phyloP scores from a whole-genome alignment of 805 yeast genomes.

The Wickerhamomyces queroliae region DNA sequence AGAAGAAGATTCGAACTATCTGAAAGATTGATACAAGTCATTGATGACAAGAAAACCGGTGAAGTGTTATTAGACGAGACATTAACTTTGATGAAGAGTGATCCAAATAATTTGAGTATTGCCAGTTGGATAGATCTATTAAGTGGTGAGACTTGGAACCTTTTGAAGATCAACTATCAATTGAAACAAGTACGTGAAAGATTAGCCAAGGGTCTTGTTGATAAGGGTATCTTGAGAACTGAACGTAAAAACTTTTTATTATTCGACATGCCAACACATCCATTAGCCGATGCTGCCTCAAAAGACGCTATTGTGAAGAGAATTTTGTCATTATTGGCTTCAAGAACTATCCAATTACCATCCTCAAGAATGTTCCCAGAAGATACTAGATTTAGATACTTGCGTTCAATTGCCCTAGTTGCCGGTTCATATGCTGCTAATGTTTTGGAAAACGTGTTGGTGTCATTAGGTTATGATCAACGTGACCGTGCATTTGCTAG shows the following conservation, averaged over 20 bases:
- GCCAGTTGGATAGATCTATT: slow-evolving; percentile 90
- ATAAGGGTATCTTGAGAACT: slow-evolving; percentile 92
- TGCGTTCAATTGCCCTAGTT: slow-evolving; percentile 77
- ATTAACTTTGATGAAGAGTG: slow-evolving; percentile 79
- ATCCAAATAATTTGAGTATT: slow-evolving; percentile 72
- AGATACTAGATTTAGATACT: slow-evolving; percentile 56
- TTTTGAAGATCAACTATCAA: slow-evolving; percentile 90
- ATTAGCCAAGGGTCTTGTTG: slow-evolving; percentile 93
- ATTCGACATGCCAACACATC: slow-evolving; percentile 99
- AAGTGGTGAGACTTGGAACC: slow-evolving; percentile 96
- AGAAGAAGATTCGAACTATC: slow-evolving; percentile 83
- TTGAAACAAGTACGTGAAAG: slow-evolving; percentile 96
- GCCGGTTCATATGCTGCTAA: slow-evolving; percentile 94
- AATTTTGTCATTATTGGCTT: slow-evolving; percentile 60
- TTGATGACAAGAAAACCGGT: slow-evolving; percentile 84
- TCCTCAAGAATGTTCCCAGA: slow-evolving; percentile 65
- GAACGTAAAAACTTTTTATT: slow-evolving; percentile 91
- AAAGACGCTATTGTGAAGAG: slow-evolving; percentile 78
- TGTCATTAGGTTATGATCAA: slow-evolving; percentile 72
- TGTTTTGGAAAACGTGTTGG: slow-evolving; percentile 85
- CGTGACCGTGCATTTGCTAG: slow-evolving; percentile 89
- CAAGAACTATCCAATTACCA: slow-evolving; percentile 58
- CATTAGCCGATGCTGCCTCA: slow-evolving; percentile 79
- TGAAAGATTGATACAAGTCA: slow-evolving; percentile 83
- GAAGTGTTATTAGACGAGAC: slow-evolving; percentile 95